Conservation (phyloP, 805 yeast species). For the Metschnikowia hibisci region DNA sequence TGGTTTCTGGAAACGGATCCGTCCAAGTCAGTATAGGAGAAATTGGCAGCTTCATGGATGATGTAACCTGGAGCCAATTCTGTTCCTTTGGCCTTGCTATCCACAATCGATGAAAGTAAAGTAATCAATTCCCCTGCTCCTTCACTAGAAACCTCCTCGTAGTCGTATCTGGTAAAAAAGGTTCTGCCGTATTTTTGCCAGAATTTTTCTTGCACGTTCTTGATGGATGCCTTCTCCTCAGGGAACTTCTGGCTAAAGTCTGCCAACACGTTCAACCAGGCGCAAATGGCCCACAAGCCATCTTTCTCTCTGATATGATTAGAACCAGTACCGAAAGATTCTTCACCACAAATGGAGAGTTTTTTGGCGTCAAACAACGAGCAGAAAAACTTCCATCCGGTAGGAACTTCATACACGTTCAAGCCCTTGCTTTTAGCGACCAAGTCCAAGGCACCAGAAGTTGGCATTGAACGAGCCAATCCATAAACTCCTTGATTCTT, state of each 20-base stretch:
- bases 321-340: slow-evolving; percentile 96
- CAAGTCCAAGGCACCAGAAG: slow-evolving; percentile 87
- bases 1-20: slow-evolving; percentile 86
- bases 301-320: slow-evolving; percentile 97
- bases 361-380: slow-evolving; percentile 90
- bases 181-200: slow-evolving; percentile 94
- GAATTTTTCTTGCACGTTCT: slow-evolving; percentile 75
- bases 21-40: slow-evolving; percentile 89
- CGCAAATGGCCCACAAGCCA: slow-evolving; percentile 96
- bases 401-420: slow-evolving; percentile 88
- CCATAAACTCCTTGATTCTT: slow-evolving; percentile 82
- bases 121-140: slow-evolving; percentile 70
- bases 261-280: slow-evolving; percentile 95
- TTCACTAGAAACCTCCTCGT: slow-evolving; percentile 72
- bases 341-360: slow-evolving; percentile 96
- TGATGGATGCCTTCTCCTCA: slow-evolving; percentile 58
- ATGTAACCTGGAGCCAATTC: slow-evolving; percentile 44
- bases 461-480: slow-evolving; percentile 96
- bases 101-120: slow-evolving; percentile 33
- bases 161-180: slow-evolving; percentile 95
- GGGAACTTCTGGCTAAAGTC: slow-evolving; percentile 65
- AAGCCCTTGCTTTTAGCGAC: slow-evolving; percentile 80
- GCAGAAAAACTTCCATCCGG: slow-evolving; percentile 99
- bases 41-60: slow-evolving; percentile 79
- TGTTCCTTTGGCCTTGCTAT: slow-evolving; percentile 41